Evolutionary conservation across 768 basidiomycete genomes (phyloP).

Genomic region (Tricholoma furcatifolium): DNA sequence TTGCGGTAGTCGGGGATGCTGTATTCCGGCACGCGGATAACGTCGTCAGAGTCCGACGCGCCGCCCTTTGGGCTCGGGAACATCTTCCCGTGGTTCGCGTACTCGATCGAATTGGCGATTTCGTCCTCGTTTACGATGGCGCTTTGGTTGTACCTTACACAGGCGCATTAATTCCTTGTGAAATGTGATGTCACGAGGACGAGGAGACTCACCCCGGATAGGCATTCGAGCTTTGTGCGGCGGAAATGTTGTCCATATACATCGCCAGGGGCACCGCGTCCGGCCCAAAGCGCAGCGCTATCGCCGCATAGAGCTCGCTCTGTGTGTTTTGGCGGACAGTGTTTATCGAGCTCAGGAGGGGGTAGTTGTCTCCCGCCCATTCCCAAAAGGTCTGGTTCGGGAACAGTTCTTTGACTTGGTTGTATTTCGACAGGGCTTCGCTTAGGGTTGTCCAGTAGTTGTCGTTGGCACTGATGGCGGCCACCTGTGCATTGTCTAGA

Average conservation of each 20-base stretch:
- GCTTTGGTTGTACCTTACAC: background rate
- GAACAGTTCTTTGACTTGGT: background rate
- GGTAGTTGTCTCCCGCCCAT: background rate
- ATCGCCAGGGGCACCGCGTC: background rate
- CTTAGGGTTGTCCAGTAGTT: background rate
- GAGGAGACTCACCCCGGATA: background rate
- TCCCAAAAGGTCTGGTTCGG: background rate
- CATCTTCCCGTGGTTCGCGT: background rate
- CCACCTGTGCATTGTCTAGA: background rate
- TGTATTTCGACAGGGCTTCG: background rate
- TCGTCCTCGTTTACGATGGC: background rate
- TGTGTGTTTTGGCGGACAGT: background rate
- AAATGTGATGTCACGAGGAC: background rate
- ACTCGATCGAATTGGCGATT: background rate
- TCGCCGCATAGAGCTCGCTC: background rate
- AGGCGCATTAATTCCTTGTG: no score
- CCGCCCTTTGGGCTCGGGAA: background rate
- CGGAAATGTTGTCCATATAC: background rate
- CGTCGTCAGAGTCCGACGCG: background rate
- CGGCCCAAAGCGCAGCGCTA: background rate
- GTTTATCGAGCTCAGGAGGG: background rate
- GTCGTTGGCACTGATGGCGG: background rate
- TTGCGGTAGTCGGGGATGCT: constrained; percentile 3
- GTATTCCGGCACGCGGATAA: constrained; percentile 3
- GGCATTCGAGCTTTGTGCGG: background rate